Evolutionary conservation across 176 grass and related monocot genomes (phyloP), one percentile per base, ranked within the genome.

Genomic region (Eremochloa ophiuroides): DNA sequence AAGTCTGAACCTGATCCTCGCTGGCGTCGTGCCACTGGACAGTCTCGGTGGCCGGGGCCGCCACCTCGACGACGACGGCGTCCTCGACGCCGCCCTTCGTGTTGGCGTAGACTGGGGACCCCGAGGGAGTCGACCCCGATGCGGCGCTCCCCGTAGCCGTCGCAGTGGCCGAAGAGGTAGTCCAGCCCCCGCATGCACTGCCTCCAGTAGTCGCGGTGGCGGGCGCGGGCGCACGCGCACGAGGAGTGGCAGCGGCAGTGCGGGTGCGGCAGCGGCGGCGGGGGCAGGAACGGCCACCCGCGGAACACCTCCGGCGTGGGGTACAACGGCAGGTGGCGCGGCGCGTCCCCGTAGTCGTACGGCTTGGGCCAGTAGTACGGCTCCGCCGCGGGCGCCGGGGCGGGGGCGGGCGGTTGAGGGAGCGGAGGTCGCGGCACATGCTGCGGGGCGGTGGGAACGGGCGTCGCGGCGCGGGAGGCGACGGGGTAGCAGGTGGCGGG

Each of bases 121-220:
- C 90, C 93, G 75, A 86, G 70, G 62, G 55, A 83, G 69, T 95
- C 93, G 7, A 34, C 25, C 55, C 96, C 90, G 9, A 88, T 82
- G 46, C 71, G 72, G 0, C 90, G 89, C 88, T 98, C 93, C 29
- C 93, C 96, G 53, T 95, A 98, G 8, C 96, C 96, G 39, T 98
- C 79, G 17, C 84, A 15, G 84, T 98, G 96, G 26, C 93, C 93
- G 62, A 98, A 98, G 39, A 98, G 84, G 85, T 84, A 95, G 43
- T 98, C 96, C 62, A 98, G 81, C 25, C 90, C 90, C 4, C 86
- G 88, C 90, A 87, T 84, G 84, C 85, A 89, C 33, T 84, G 73
- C 81, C 88, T 78, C 94, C 91, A 89, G 88, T 89, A 89, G 55
- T 91, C 88, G 1, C 80, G 74, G 14, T 64, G 69, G 14, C 74